Evolutionary conservation across 2,329 filamentous ascomycete species (phyloP), one percentile per base, ranked within the genome.

Genomic region (Alternaria alternata): DNA sequence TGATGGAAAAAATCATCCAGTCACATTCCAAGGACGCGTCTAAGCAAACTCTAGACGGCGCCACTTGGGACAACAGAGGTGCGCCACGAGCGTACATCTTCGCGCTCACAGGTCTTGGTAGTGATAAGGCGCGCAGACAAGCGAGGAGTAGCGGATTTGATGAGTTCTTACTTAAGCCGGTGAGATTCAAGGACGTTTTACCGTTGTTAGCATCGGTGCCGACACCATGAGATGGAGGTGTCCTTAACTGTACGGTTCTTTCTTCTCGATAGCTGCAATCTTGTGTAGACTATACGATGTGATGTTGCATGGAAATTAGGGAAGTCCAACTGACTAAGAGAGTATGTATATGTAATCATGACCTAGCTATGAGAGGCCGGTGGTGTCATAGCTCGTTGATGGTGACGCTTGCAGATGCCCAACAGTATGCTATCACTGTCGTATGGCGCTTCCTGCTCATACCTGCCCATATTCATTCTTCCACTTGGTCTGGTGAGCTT

Each of bases 91-190:
- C 52, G 7, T 39, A 62, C 36, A 54, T 64, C 20, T 44, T 72
- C 24, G 70, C 70, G 16, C 49, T 74, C 41, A 74, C 71, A 22
- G 71, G 70, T 9, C 61, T 73, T 3, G 71, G 68, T n/a, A 63
- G 55, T 20, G 67, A 63, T 8, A 53, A 47, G 3, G 61, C 58
- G 4, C 61, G 67, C 32, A 54, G 49, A 9, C 56, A 68, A 30
- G 70, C 71, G 22, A 61, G 62, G 20, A 47, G 32, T 32, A 61
- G 60, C 26, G 71, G 71, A 2, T 63, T 67, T 39, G 61, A 74
- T 42, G 39, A 62, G 30, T 74, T 69, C 47, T 38, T 74, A 14
- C 63, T 66, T 4, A 74, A 74, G 47, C 71, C 71, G 9, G 64
- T 72, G 8, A 61, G 60, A 44, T 63, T 74, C 43, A 63, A 59